A percentile compares a stretch with the other conserved stretches of the same genome.
phyloP scores from a whole-genome alignment of 305 asterid species.

The Rubia peregrina region DNA sequence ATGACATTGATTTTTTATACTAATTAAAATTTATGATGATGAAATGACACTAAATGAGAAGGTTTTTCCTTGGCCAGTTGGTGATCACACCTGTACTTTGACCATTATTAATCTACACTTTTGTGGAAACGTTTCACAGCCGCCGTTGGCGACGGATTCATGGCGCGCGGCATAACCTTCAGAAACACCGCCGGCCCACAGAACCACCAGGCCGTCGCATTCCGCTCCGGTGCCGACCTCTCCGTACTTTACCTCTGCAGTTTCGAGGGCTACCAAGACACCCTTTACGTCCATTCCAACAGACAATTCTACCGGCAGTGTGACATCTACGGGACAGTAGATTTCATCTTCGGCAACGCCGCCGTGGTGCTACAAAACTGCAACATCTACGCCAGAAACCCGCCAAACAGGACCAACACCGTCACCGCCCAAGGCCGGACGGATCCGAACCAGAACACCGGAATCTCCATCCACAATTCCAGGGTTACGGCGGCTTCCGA shows the following conservation, averaged over 20 bases:
- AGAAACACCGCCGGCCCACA: conserved; percentile 35
- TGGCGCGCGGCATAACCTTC: conserved; percentile 68
- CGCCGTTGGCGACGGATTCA: conserved; percentile 70
- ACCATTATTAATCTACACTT: too few relatives aligned
- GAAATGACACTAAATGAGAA: too few relatives aligned
- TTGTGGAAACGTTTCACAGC: conserved; percentile 36
- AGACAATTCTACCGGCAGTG: conserved; percentile 5
- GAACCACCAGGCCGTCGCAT: conserved; percentile 68
- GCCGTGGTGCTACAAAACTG: conserved; percentile 5
- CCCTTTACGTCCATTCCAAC: conserved; percentile 3
- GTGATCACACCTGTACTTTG: too few relatives aligned
- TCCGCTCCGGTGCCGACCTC: conserved; percentile 69
- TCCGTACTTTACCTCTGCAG: conserved; percentile 46
- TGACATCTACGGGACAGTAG: conserved; percentile 2
- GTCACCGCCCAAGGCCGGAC: conserved; percentile 26
- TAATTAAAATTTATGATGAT: too few relatives aligned
- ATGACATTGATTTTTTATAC: too few relatives aligned
- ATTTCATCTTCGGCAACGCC: conserved; percentile 5
- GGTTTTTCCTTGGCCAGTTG: too few relatives aligned
- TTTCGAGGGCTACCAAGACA: conserved; percentile 9
- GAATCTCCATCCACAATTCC: conserved; percentile 21
- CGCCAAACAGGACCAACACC: conserved; percentile 15
- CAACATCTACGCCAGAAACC: neutral
- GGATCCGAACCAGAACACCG: conserved; percentile 23
- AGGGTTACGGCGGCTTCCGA: conserved; percentile 17